Percentiles rank a stretch among this genome's conserved stretches.
Evolutionary conservation across 768 basidiomycete genomes (phyloP).

Genomic region (Russula brevipes): DNA sequence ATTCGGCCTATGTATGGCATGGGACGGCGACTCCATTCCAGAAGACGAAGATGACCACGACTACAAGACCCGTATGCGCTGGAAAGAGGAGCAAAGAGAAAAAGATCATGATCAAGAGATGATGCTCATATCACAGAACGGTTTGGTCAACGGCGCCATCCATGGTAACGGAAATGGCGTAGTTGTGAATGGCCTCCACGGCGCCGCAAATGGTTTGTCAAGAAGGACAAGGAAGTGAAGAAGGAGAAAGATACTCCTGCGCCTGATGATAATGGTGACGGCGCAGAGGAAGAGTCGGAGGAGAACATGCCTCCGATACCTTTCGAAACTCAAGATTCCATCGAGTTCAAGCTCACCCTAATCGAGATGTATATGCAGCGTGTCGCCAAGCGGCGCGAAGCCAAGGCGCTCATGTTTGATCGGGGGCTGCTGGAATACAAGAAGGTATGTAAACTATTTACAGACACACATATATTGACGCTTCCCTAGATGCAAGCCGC

Average conservation of each 20-base stretch:
- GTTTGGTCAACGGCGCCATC: constrained; percentile 28
- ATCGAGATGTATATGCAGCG: constrained; percentile 90
- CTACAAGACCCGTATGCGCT: constrained; percentile 48
- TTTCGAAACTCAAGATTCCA: constrained; percentile 76
- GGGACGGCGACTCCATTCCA: constrained; percentile 74
- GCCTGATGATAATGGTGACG: constrained; percentile 36
- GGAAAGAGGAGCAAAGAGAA: constrained; percentile 38
- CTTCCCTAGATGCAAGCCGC: constrained; percentile 71
- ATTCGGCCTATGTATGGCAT: constrained; percentile 83
- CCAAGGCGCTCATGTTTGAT: constrained; percentile 87
- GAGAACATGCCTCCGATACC: constrained; percentile 69
- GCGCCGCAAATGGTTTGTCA: constrained; percentile 30
- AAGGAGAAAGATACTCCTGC: constrained; percentile 26
- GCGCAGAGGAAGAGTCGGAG: constrained; percentile 56
- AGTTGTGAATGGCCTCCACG: constrained; percentile 35
- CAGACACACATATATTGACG: constrained; percentile 18
- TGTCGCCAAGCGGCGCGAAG: constrained; percentile 77
- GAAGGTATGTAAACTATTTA: constrained; percentile 52
- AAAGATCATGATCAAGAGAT: constrained; percentile 31
- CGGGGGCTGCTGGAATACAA: constrained; percentile 90
- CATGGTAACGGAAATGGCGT: constrained; percentile 35
- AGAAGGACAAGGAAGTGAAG: constrained; percentile 43
- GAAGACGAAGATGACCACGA: constrained; percentile 77
- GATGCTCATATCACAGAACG: constrained; percentile 3
- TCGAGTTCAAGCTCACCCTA: constrained; percentile 82